Evolutionary conservation across 352 stramenopile species (phyloP).

Genomic region (Blastocystis sp.): DNA sequence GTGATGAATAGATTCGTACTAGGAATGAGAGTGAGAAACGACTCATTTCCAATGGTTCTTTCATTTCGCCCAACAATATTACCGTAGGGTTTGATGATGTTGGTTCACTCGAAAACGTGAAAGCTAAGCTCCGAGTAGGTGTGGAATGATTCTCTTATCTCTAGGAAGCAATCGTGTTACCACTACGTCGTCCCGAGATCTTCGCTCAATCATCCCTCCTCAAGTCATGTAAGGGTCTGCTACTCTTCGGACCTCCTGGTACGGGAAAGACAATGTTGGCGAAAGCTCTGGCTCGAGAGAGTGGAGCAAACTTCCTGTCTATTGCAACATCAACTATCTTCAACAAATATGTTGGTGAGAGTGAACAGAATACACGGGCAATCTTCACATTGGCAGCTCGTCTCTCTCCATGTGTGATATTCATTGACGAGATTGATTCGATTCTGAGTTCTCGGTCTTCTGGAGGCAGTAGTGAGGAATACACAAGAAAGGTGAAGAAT

Average conservation of each 20-base stretch:
- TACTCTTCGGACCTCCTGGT: conserved; percentile 78
- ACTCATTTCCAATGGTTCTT: conserved; percentile 74
- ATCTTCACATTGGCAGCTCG: conserved; percentile 83
- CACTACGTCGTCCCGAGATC: conserved; percentile 48
- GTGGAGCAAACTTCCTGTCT: conserved; percentile 81
- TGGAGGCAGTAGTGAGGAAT: conserved; percentile 80
- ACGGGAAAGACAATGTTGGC: conserved; percentile 83
- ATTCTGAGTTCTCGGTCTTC: conserved; percentile 83
- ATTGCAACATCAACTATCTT: conserved; percentile 82
- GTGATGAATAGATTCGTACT: conserved; percentile 3
- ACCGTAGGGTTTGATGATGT: conserved; percentile 85
- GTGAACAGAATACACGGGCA: conserved; percentile 84
- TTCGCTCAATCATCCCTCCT: conserved; percentile 78
- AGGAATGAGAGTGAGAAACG: conserved; percentile 78
- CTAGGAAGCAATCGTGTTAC: conserved; percentile 66
- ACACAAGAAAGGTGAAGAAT: conserved; percentile 83
- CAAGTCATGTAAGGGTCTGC: conserved; percentile 82
- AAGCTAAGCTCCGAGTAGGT: conserved; percentile 76
- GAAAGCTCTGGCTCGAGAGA: conserved; percentile 84
- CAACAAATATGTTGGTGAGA: conserved; percentile 82
- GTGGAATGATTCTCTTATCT: not conserved
- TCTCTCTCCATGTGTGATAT: conserved; percentile 90
- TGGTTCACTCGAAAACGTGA: conserved; percentile 79
- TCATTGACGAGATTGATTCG: conserved; percentile 99
- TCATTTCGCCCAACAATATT: conserved; percentile 79